These are phyloP conservation scores for Curvularia lunata DNA, from an alignment of 2,329 filamentous ascomycete species.

Conservation along the genomic window DNA sequence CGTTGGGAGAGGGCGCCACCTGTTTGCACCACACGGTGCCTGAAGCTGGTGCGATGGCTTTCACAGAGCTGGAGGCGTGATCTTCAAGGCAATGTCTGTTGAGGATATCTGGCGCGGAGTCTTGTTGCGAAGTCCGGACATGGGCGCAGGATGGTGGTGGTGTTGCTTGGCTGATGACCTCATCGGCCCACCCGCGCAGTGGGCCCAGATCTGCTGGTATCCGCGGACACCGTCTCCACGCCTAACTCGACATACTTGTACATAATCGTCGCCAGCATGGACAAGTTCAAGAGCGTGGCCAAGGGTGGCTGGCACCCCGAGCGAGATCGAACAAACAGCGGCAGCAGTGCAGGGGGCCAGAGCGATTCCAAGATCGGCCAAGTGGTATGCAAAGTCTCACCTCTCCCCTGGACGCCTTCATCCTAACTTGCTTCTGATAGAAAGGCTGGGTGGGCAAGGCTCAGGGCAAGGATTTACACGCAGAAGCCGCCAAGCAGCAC, in stretches of 20 bases:
- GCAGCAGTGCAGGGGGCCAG: constrained; percentile 26
- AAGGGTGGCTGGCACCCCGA: constrained; percentile 60
- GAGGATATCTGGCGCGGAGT: not conserved
- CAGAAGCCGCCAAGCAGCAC: constrained; percentile 53
- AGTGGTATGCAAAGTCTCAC: constrained; percentile 58
- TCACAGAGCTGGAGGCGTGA: not conserved
- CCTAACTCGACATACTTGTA: constrained; percentile 8
- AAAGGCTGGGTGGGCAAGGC: constrained; percentile 64
- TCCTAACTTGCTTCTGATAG: constrained; percentile 45
- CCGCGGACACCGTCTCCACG: constrained; percentile 19
- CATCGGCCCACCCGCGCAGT: constrained; percentile 26
- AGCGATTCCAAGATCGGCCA: constrained; percentile 60
- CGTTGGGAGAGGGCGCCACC: not conserved
- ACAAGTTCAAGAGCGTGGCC: constrained; percentile 48
- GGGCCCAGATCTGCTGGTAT: constrained; percentile 12
- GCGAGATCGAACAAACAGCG: constrained; percentile 17
- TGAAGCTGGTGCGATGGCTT: not conserved
- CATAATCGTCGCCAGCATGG: constrained; percentile 33
- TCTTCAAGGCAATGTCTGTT: not conserved
- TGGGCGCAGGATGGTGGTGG: constrained; percentile 4
- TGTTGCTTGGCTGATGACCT: constrained; percentile 28
- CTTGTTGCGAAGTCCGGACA: not conserved
- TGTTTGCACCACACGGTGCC: not conserved
- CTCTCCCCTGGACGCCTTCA: constrained; percentile 6
- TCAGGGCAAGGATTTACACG: constrained; percentile 53